Conservation (phyloP, 2,329 filamentous ascomycete species). For the Alternaria consortialis region DNA sequence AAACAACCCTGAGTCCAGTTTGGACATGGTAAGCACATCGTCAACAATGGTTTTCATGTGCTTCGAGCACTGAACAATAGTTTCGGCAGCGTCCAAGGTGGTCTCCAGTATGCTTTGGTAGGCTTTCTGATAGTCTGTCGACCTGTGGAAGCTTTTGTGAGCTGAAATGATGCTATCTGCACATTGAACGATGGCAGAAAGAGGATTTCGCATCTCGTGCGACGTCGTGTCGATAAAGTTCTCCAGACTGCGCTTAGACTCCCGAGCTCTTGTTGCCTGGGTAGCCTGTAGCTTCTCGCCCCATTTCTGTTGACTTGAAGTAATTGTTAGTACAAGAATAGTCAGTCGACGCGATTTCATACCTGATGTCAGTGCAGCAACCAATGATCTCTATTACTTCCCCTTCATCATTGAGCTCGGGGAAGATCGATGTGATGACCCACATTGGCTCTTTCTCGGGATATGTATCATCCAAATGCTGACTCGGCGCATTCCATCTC, state of each 20-base stretch:
- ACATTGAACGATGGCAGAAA: slow-evolving; percentile 55
- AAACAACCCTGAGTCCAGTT: slow-evolving; percentile 55
- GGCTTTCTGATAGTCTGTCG: slow-evolving; percentile 12
- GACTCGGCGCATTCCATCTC: slow-evolving; percentile 41
- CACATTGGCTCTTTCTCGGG: slow-evolving; percentile 35
- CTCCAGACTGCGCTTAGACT: slow-evolving; percentile 29
- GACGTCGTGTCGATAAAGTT: slow-evolving; percentile 49
- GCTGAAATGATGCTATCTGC: slow-evolving; percentile 48
- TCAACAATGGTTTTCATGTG: slow-evolving; percentile 60
- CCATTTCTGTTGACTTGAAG: slow-evolving; percentile 44
- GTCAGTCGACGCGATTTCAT: neutral
- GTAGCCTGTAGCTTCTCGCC: slow-evolving; percentile 43
- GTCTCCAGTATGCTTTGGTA: slow-evolving; percentile 29
- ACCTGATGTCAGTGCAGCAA: slow-evolving; percentile 48
- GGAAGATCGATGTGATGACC: slow-evolving; percentile 43
- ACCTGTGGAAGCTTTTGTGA: slow-evolving; percentile 15
- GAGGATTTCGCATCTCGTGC: slow-evolving; percentile 57
- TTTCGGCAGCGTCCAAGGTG: slow-evolving; percentile 51
- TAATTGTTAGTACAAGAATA: neutral
- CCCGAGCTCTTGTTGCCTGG: slow-evolving; percentile 32
- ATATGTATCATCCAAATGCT: slow-evolving; percentile 10
- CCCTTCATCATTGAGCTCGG: slow-evolving; percentile 32
- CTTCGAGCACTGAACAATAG: slow-evolving; percentile 55
- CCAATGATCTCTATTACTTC: slow-evolving; percentile 46
- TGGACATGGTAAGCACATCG: slow-evolving; percentile 44